These are phyloP conservation scores for Tephrocybe rancida DNA, from an alignment of 768 basidiomycete species.

Conservation along the genomic window DNA sequence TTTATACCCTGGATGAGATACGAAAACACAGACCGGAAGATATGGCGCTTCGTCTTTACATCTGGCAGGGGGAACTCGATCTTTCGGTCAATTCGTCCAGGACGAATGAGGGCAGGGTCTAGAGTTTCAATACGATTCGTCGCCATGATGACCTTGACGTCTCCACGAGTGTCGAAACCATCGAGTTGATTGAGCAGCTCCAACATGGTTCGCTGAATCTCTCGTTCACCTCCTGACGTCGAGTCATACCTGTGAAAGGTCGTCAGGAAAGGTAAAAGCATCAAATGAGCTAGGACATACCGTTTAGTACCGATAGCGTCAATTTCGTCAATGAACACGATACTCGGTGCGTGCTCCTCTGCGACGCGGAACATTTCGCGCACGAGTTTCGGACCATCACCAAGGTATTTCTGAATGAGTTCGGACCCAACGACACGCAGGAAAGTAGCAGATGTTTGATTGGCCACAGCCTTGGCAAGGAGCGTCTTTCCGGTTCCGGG, in stretches of 20 bases:
- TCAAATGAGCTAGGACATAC: too few species aligned
- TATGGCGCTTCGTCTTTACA: slow-evolving; percentile 98
- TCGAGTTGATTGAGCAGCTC: slow-evolving; percentile 98
- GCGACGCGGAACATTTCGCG: slow-evolving; percentile 97
- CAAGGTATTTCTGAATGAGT: slow-evolving; percentile 98
- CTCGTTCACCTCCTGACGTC: slow-evolving; percentile 97
- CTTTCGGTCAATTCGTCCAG: slow-evolving; percentile 98
- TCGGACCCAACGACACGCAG: slow-evolving; percentile 96
- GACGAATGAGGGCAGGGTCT: slow-evolving; percentile 97
- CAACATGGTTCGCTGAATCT: slow-evolving; percentile 99
- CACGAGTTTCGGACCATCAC: slow-evolving; percentile 97
- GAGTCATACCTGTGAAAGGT: slow-evolving; percentile 82
- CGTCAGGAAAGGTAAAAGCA: too few species aligned
- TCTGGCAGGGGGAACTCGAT: slow-evolving; percentile 98
- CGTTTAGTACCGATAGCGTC: slow-evolving; percentile 99
- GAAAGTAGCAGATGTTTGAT: slow-evolving; percentile 98
- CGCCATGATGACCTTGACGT: slow-evolving; percentile 99
- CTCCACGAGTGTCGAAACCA: slow-evolving; percentile 99
- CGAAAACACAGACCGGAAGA: slow-evolving; percentile 71
- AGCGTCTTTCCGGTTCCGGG: slow-evolving; percentile 99
- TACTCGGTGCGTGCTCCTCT: slow-evolving; percentile 97
- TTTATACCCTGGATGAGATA: slow-evolving; percentile 1
- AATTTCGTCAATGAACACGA: slow-evolving; percentile 99
- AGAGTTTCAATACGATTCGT: slow-evolving; percentile 97
- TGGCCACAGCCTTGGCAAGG: slow-evolving; percentile 95